These are phyloP conservation scores for Panaeolus papilionaceus DNA, from an alignment of 768 basidiomycete genomes.

Conservation along the genomic window DNA sequence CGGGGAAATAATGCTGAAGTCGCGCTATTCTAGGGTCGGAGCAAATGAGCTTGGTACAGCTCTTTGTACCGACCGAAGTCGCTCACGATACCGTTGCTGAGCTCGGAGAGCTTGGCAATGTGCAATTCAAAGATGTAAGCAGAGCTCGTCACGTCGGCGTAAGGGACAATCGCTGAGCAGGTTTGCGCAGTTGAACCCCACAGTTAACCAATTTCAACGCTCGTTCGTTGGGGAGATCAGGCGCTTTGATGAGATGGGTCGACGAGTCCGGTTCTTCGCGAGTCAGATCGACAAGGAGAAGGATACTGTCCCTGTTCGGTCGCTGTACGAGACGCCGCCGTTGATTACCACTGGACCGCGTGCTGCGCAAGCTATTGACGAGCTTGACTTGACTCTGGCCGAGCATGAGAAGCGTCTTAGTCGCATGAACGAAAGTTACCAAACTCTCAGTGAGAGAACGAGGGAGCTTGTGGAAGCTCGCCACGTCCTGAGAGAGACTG, in stretches of 20 bases:
- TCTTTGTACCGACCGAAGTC: slow-evolving; percentile 96
- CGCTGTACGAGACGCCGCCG: slow-evolving; percentile 86
- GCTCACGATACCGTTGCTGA: slow-evolving; percentile 97
- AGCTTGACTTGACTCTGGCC: slow-evolving; percentile 84
- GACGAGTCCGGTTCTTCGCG: slow-evolving; percentile 90
- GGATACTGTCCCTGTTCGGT: slow-evolving; percentile 81
- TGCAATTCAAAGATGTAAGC: slow-evolving; percentile 96
- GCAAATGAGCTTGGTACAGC: slow-evolving; percentile 96
- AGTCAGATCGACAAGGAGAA: slow-evolving; percentile 87
- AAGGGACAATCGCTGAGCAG: neutral
- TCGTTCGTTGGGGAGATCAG: slow-evolving; percentile 97
- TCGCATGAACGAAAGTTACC: slow-evolving; percentile 95
- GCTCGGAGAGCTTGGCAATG: slow-evolving; percentile 92
- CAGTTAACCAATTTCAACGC: slow-evolving; percentile 96
- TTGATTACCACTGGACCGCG: slow-evolving; percentile 91
- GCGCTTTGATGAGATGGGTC: slow-evolving; percentile 94
- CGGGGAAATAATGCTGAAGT: slow-evolving; percentile 22
- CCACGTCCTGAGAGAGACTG: slow-evolving; percentile 95
- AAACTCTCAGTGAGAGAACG: slow-evolving; percentile 83
- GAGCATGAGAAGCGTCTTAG: slow-evolving; percentile 86
- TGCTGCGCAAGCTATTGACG: slow-evolving; percentile 92
- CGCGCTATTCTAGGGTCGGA: slow-evolving; percentile 75
- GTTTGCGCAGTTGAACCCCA: slow-evolving; percentile 80
- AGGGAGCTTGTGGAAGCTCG: slow-evolving; percentile 91
- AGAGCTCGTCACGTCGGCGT: neutral